Conservation (phyloP, 2,329 filamentous ascomycete species). For the Helotiales sp. region DNA sequence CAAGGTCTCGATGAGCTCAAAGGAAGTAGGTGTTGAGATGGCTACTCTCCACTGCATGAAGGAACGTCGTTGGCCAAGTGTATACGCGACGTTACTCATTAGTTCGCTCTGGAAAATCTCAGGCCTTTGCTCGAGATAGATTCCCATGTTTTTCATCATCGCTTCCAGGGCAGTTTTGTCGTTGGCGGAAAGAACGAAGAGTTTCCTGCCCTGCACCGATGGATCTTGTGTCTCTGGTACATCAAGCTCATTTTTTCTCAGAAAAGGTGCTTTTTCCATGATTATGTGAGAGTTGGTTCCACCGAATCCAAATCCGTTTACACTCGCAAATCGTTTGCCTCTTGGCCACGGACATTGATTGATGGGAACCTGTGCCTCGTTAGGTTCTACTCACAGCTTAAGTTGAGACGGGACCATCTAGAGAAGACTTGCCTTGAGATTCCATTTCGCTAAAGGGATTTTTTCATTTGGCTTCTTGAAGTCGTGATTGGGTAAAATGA, state of each 20-base stretch:
- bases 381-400: constrained; percentile 10
- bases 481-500: constrained; percentile 40
- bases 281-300: constrained; percentile 48
- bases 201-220: constrained; percentile 40
- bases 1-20: constrained; percentile 38
- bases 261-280: constrained; percentile 39
- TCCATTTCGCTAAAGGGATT: constrained; percentile 46
- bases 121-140: constrained; percentile 40
- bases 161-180: constrained; percentile 36
- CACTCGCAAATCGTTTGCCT: constrained; percentile 54
- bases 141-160: constrained; percentile 39
- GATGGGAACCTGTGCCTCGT: constrained; percentile 37
- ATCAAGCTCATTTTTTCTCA: constrained; percentile 35
- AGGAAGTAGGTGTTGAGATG: constrained; percentile 34
- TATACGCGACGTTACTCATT: constrained; percentile 41
- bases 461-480: constrained; percentile 48
- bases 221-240: constrained; percentile 26
- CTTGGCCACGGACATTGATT: constrained; percentile 39
- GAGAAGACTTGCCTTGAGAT: constrained; percentile 42
- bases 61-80: constrained; percentile 38
- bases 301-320: constrained; percentile 47
- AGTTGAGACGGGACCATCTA: too few species aligned
- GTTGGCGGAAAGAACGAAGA: constrained; percentile 38
- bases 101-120: constrained; percentile 41
- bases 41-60: constrained; percentile 39